phyloP scores from a whole-genome alignment of 176 grass and related monocot genomes.

The Rhynchospora breviuscula region DNA sequence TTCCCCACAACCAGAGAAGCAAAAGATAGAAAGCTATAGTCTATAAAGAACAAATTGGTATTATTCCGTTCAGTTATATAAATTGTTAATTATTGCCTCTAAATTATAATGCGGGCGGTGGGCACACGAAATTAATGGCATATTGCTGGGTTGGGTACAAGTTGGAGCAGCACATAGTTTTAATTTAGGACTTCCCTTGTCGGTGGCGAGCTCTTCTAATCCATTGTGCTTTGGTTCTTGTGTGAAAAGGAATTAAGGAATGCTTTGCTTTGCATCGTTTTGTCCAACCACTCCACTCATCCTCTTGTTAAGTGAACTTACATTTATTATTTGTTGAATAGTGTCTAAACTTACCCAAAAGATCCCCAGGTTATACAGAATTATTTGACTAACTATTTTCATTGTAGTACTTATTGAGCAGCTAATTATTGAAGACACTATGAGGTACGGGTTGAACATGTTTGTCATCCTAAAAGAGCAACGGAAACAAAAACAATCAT shows the following conservation, averaged over 20 bases:
- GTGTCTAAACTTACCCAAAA: too few species aligned
- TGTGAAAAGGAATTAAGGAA: constrained; percentile 1
- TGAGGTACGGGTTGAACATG: background rate
- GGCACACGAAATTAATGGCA: background rate
- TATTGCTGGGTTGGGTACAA: background rate
- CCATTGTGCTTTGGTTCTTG: background rate
- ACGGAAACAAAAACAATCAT: too few species aligned
- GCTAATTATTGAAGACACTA: background rate
- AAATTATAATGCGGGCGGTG: background rate
- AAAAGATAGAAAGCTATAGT: background rate
- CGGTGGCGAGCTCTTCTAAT: background rate
- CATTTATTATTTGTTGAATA: background rate
- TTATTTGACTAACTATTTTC: background rate
- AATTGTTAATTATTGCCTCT: background rate
- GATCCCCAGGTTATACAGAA: constrained; percentile 7
- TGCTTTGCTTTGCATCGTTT: background rate
- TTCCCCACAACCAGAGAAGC: too few species aligned
- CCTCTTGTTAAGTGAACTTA: background rate
- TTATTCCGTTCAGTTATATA: background rate
- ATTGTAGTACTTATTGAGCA: background rate
- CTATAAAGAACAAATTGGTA: background rate
- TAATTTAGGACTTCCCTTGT: background rate
- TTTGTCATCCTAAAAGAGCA: background rate
- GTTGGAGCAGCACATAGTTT: background rate
- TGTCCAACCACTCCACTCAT: background rate